phyloP scores from a whole-genome alignment of 768 basidiomycete species.

The Tubosaeta sp. region DNA sequence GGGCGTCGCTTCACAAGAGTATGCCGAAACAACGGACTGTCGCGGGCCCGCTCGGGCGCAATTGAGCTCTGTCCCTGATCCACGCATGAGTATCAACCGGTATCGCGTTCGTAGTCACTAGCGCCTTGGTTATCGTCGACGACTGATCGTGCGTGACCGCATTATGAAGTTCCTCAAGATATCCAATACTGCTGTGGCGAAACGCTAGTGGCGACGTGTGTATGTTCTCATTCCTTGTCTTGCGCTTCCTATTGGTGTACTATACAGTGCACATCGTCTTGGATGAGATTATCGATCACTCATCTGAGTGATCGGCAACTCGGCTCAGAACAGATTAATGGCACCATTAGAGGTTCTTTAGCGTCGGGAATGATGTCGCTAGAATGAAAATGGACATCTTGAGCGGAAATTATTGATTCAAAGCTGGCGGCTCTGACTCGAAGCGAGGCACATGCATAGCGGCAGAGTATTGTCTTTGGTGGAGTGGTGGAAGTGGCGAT shows the following conservation, averaged over 20 bases:
- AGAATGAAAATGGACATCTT: too few species aligned
- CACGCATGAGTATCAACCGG: conserved; percentile 11
- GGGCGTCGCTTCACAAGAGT: conserved; percentile 7
- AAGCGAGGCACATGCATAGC: too few species aligned
- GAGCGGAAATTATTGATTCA: too few species aligned
- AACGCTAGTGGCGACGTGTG: conserved; percentile 12
- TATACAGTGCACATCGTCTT: too few species aligned
- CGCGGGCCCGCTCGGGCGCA: conserved; percentile 15
- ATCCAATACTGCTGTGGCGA: conserved; percentile 8
- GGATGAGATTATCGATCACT: background rate
- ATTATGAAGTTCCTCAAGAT: conserved; percentile 9
- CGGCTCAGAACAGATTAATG: too few species aligned
- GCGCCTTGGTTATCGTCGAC: background rate
- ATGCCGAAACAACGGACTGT: conserved; percentile 6
- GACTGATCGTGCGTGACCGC: conserved; percentile 5
- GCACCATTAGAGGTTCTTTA: too few species aligned
- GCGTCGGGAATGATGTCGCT: too few species aligned
- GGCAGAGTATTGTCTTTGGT: too few species aligned
- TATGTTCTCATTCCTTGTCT: conserved; percentile 1
- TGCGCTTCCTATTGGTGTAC: too few species aligned
- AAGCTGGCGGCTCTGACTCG: too few species aligned
- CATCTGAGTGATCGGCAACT: background rate
- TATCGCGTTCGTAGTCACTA: conserved; percentile 12
- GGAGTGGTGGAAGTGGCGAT: too few species aligned
- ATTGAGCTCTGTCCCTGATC: conserved; percentile 14